phyloP scores from a whole-genome alignment of 768 basidiomycete genomes.

The Suillus subaureus region DNA sequence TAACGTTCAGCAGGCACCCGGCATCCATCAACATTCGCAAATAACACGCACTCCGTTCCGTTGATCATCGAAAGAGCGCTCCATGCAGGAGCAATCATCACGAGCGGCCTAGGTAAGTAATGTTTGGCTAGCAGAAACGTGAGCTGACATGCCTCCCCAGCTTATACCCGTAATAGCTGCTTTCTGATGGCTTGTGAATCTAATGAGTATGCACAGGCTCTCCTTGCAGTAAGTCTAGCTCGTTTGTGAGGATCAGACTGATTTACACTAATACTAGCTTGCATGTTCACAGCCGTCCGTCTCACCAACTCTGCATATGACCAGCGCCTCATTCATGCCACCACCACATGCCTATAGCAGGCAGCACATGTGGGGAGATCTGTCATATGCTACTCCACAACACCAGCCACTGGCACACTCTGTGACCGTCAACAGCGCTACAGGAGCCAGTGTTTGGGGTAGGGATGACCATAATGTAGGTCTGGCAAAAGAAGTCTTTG shows the following conservation, averaged over 20 bases:
- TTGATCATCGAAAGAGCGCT: too few relatives aligned
- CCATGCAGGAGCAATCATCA: neutral
- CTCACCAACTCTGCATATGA: neutral
- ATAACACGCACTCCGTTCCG: neutral
- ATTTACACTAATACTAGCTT: neutral
- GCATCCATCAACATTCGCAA: neutral
- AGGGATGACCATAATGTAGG: too few relatives aligned
- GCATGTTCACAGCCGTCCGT: too few relatives aligned
- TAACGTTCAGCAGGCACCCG: too few relatives aligned
- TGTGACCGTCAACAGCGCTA: too few relatives aligned
- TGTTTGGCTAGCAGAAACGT: neutral
- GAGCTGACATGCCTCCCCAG: too few relatives aligned
- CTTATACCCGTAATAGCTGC: neutral
- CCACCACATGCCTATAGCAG: too few relatives aligned
- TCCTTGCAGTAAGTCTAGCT: neutral
- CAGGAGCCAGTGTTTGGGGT: too few relatives aligned
- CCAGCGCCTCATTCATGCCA: neutral
- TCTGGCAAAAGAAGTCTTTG: constrained; percentile 15
- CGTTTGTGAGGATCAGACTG: neutral
- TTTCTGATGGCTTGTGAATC: neutral
- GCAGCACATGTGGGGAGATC: too few relatives aligned
- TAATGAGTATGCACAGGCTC: neutral
- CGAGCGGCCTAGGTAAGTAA: neutral
- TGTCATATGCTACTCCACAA: too few relatives aligned
- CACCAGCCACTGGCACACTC: too few relatives aligned